Evolutionary conservation across 805 yeast species (phyloP).

Genomic region (Blastobotrys parvus): DNA sequence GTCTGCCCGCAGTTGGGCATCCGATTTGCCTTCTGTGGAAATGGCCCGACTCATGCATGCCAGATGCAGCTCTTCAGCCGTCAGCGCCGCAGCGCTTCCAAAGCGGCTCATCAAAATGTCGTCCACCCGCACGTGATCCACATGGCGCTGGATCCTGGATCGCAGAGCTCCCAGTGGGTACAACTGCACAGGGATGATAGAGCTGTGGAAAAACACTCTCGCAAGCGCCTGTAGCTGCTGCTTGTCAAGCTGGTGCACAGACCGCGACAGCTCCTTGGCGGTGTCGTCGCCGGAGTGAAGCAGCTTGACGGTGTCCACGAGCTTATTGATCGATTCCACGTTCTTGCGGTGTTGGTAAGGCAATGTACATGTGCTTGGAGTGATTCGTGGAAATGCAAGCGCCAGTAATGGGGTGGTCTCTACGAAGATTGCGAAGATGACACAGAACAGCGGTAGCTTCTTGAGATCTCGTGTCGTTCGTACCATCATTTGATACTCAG

Average conservation of each 20-base stretch:
- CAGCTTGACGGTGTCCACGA: slow-evolving; percentile 2
- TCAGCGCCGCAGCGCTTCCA: slow-evolving; percentile 41
- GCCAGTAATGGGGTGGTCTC: slow-evolving; percentile 50
- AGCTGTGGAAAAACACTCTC: slow-evolving; percentile 15
- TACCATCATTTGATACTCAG: slow-evolving; percentile 41
- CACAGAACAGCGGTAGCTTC: slow-evolving; percentile 52
- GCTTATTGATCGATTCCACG: background rate
- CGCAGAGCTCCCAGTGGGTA: slow-evolving; percentile 35
- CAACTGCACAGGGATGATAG: slow-evolving; percentile 18
- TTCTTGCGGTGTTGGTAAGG: slow-evolving; percentile 32
- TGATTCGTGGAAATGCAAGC: slow-evolving; percentile 43
- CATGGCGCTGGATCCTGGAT: slow-evolving; percentile 32
- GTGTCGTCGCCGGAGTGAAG: background rate
- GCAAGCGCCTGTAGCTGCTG: slow-evolving; percentile 14
- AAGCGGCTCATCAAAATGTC: slow-evolving; percentile 35
- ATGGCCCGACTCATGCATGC: slow-evolving; percentile 49
- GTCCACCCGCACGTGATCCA: slow-evolving; percentile 44
- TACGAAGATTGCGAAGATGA: slow-evolving; percentile 44
- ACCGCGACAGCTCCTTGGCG: slow-evolving; percentile 4
- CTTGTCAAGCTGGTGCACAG: slow-evolving; percentile 13
- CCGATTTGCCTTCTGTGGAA: slow-evolving; percentile 2
- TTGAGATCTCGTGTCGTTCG: slow-evolving; percentile 43
- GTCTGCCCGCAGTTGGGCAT: slow-evolving; percentile 8
- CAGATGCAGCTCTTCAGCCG: slow-evolving; percentile 36
- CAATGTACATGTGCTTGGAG: slow-evolving; percentile 55